Base-by-base conservation (phyloP, 2,329 filamentous ascomycete species). In the Cladophialophora carrionii region DNA sequence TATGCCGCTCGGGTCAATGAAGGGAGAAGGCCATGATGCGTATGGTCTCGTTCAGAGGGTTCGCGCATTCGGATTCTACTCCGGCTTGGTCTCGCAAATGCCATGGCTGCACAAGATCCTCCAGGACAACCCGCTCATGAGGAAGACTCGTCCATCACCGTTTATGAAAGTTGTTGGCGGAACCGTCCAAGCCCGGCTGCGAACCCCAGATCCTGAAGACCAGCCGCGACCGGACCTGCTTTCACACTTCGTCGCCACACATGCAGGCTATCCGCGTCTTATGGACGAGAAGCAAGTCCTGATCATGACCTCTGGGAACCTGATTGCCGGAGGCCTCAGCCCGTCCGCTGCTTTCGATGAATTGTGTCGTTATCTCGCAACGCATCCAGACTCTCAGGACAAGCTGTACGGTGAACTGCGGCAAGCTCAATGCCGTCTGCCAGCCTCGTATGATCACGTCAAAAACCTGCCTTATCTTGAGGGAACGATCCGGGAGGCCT, bases 1-100 rank as follows among this genome's bases (percentile, higher is more conserved):
- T 17, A 71, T 70, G 14, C 70, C 71, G 0, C 74, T 77, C 37
- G 72, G 74, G 6, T 77, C 76, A 48, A 46, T 76, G 0, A 61
- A 72, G 20, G 60, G 60, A 5, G 9, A 48, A 24, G 52, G 52
- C n/a, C 52, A 54, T 32, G 63, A 65, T 48, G 53, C 54, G 22
- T 53, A 52, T 46, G 34, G 37, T 6, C 54, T 65, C 10, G 58
- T 65, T 43, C 46, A 64, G 51, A 46, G 62, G 7, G 26, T 55
- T 12, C 58, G 24, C 37, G 22, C 20, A 10, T 61, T 64, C 14
- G 59, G 59, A 14, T 29, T 17, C 12, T 65, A 65, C 46, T 37
- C 48, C n/a, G 53, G 54, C 24, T 10, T 63, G 32, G 59, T 65
- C 9, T 51, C 59, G 20, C 59, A 65, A n/a, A 65, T 65, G 63